These are phyloP conservation scores for Chloromonas sp. DNA, from an alignment of 163 green algal species.

Conservation along the genomic window DNA sequence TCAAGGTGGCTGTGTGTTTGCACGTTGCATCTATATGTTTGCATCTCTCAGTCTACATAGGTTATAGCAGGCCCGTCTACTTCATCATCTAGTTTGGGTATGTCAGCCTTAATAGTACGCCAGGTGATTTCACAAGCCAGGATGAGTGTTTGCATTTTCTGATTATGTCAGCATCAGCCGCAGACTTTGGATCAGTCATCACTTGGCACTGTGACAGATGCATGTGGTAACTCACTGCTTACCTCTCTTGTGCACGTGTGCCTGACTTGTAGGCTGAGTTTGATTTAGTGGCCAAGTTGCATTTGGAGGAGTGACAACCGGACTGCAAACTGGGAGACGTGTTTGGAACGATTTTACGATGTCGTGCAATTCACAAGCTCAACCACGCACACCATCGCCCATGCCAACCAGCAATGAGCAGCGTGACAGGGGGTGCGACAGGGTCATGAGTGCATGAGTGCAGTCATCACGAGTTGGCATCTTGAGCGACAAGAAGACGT, in stretches of 20 bases:
- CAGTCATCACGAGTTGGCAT: too few species aligned
- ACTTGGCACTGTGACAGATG: neutral
- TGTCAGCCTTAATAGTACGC: neutral
- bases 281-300: constrained; percentile 50
- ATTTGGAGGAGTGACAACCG: constrained; percentile 29
- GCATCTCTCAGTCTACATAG: neutral
- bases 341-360: too few species aligned
- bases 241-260: neutral
- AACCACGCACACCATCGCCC: too few species aligned
- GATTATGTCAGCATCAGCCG: neutral
- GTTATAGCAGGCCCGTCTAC: neutral
- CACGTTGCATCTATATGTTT: neutral
- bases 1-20: constrained; percentile 48
- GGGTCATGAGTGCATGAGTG: too few species aligned
- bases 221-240: neutral
- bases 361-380: too few species aligned
- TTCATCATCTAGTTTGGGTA: neutral
- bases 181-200: too few species aligned
- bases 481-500: too few species aligned
- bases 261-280: constrained; percentile 48
- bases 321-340: too few species aligned
- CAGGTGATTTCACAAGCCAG: neutral
- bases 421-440: too few species aligned
- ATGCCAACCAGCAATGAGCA: too few species aligned
- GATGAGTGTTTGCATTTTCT: neutral